Percentiles rank a stretch among this genome's conserved stretches.
Evolutionary conservation across 2,329 filamentous ascomycete genomes (phyloP).

Genomic region (Penicillium occitanis): DNA sequence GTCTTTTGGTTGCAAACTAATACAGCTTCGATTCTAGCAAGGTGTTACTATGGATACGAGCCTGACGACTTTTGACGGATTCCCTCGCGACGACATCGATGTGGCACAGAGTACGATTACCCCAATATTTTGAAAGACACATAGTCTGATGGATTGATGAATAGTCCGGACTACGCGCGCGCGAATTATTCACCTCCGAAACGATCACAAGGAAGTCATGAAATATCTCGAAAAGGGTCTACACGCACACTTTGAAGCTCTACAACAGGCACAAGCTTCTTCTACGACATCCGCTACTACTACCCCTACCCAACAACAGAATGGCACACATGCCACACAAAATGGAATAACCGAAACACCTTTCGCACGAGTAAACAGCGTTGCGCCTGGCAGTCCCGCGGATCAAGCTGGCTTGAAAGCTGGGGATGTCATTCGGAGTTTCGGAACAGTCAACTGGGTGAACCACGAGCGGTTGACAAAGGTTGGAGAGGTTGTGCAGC

Average conservation of each 20-base stretch:
- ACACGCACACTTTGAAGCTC: constrained; percentile 83
- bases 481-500: constrained; percentile 85
- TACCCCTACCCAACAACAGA: constrained; percentile 18
- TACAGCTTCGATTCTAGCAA: constrained; percentile 61
- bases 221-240: constrained; percentile 75
- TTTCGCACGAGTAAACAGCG: constrained; percentile 88
- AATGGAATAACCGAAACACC: constrained; percentile 55
- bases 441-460: constrained; percentile 77
- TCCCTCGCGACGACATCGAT: constrained; percentile 88
- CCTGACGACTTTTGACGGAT: constrained; percentile 85
- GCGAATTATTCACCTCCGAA: constrained; percentile 82
- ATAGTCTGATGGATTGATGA: background rate
- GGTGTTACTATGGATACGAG: constrained; percentile 88
- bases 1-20: constrained; percentile 23
- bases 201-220: constrained; percentile 94
- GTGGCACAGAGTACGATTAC: constrained; percentile 78
- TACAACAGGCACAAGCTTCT: constrained; percentile 55
- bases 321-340: constrained; percentile 25
- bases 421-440: constrained; percentile 79
- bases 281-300: constrained; percentile 24
- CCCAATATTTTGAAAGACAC: background rate
- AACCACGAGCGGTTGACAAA: constrained; percentile 85
- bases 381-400: constrained; percentile 76
- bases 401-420: constrained; percentile 74
- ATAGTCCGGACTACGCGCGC: constrained; percentile 88